phyloP scores from a whole-genome alignment of 768 basidiomycete genomes.

The Xerocomus spinulosus region DNA sequence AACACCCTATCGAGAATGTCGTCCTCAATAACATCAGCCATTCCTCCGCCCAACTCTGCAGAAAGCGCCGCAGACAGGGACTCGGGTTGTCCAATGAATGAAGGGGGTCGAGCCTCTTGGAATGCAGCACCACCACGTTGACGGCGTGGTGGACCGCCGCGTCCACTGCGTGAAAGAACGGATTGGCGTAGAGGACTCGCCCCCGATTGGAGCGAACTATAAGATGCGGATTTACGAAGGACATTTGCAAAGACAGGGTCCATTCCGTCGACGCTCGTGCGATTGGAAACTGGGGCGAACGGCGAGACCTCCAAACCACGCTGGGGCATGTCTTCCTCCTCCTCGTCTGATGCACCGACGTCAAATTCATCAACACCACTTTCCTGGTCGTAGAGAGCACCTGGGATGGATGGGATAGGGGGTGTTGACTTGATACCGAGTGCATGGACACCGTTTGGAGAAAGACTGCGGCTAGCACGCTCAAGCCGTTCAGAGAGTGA shows the following conservation, averaged over 20 bases:
- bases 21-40: constrained; percentile 39
- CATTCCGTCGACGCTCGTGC: constrained; percentile 79
- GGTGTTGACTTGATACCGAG: constrained; percentile 18
- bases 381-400: constrained; percentile 24
- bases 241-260: constrained; percentile 82
- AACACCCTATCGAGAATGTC: constrained; percentile 39
- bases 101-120: constrained; percentile 66
- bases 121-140: constrained; percentile 63
- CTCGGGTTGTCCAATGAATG: constrained; percentile 67
- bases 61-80: constrained; percentile 70
- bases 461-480: constrained; percentile 49
- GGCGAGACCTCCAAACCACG: constrained; percentile 32
- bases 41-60: constrained; percentile 53
- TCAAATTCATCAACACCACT: constrained; percentile 16
- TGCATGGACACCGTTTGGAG: constrained; percentile 38
- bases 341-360: constrained; percentile 22
- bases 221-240: constrained; percentile 51
- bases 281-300: constrained; percentile 46
- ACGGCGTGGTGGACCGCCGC: constrained; percentile 51
- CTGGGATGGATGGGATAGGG: constrained; percentile 33
- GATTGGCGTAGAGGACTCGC: constrained; percentile 62
- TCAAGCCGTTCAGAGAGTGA: constrained; percentile 61
- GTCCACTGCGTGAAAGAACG: constrained; percentile 45
- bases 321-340: constrained; percentile 26
- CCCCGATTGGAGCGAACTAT: constrained; percentile 39